Percentiles rank a stretch among this genome's conserved stretches.
Evolutionary conservation across 306 rosid species (phyloP).

Genomic region (Vigna angularis): DNA sequence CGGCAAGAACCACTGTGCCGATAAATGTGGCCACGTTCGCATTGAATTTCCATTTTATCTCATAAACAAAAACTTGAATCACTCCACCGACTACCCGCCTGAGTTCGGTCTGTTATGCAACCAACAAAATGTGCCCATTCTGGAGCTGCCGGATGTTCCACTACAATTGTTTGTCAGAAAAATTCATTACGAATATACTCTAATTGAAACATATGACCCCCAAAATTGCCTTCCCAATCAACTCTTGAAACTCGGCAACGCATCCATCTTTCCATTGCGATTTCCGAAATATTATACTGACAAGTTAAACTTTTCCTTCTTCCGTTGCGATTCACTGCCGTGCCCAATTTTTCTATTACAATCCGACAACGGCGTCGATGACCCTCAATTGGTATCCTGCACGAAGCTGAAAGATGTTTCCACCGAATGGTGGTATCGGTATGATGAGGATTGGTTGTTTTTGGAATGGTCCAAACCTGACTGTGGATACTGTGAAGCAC

Average conservation of each 20-base stretch:
- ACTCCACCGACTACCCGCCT: background rate
- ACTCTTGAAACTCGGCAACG: background rate
- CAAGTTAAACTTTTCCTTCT: constrained; percentile 36
- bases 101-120: background rate
- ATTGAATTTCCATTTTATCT: constrained; percentile 47
- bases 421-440: background rate
- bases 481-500: too few relatives aligned
- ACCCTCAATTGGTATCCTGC: constrained; percentile 6
- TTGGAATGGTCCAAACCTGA: too few relatives aligned
- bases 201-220: background rate
- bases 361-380: background rate
- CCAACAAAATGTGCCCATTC: background rate
- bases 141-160: background rate
- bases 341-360: constrained; percentile 15
- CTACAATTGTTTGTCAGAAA: background rate
- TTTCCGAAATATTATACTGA: too few relatives aligned
- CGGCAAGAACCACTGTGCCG: background rate
- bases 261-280: constrained; percentile 5
- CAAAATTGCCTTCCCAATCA: background rate
- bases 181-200: background rate
- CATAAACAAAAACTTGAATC: constrained; percentile 2
- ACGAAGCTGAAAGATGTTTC: constrained; percentile 13
- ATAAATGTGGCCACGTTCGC: constrained; percentile 38
- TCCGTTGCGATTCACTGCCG: constrained; percentile 15
- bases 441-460: too few relatives aligned